Conservation (phyloP, 768 basidiomycete species). For the Mycena crocata region DNA sequence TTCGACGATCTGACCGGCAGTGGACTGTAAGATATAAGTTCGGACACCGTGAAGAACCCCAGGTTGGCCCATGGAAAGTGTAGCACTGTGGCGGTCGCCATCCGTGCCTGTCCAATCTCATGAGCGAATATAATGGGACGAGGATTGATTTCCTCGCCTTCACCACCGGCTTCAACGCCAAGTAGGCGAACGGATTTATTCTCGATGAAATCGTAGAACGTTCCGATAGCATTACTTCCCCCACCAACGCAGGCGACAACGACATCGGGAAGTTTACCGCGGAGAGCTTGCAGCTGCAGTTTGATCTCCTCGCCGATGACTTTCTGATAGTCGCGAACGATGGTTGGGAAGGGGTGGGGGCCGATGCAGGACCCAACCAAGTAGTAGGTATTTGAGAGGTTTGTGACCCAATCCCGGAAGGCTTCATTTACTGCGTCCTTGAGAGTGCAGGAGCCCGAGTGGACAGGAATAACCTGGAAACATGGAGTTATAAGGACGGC, state of each 20-base stretch:
- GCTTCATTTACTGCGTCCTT: conserved; percentile 99
- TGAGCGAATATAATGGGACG: conserved; percentile 7
- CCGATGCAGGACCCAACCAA: conserved; percentile 97
- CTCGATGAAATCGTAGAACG: conserved; percentile 96
- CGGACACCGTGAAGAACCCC: conserved; percentile 97
- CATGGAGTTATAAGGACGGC: background rate
- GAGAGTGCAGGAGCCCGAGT: conserved; percentile 93
- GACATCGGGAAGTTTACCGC: conserved; percentile 91
- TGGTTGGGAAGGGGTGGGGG: conserved; percentile 98
- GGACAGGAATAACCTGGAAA: conserved; percentile 87
- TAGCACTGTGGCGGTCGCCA: conserved; percentile 91
- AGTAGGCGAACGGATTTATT: conserved; percentile 88
- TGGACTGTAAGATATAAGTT: conserved; percentile 93
- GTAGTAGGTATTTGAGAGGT: conserved; percentile 94
- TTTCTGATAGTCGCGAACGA: conserved; percentile 97
- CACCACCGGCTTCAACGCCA: conserved; percentile 98
- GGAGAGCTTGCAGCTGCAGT: conserved; percentile 74
- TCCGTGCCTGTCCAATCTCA: conserved; percentile 67
- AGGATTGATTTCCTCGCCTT: conserved; percentile 64
- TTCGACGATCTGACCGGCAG: conserved; percentile 93
- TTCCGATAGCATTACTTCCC: conserved; percentile 96
- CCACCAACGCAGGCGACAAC: conserved; percentile 98
- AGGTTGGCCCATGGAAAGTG: conserved; percentile 88
- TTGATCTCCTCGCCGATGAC: conserved; percentile 97
- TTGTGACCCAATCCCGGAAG: conserved; percentile 98